Conservation (phyloP, 2,329 filamentous ascomycete species). For the Pseudomassariella vexata region DNA sequence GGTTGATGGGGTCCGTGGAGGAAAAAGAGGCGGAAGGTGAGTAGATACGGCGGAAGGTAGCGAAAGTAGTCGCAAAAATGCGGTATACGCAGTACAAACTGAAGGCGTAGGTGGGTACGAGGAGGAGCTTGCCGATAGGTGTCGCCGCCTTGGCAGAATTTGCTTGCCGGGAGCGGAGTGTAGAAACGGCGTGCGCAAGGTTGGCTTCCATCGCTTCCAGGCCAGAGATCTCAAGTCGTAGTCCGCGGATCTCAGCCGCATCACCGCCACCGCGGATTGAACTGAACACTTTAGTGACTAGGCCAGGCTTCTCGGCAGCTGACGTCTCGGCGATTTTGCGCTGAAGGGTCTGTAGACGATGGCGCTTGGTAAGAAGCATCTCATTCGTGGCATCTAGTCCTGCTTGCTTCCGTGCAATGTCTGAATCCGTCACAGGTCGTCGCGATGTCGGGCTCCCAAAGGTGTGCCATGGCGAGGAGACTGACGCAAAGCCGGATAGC, state of each 20-base stretch:
- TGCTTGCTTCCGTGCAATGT: slow-evolving; percentile 71
- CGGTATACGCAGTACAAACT: slow-evolving; percentile 81
- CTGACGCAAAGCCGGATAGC: slow-evolving; percentile 83
- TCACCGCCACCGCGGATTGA: slow-evolving; percentile 62
- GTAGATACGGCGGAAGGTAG: slow-evolving; percentile 56
- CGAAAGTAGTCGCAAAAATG: slow-evolving; percentile 65
- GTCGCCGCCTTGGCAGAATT: slow-evolving; percentile 65
- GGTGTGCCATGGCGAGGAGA: slow-evolving; percentile 80
- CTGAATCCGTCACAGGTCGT: slow-evolving; percentile 63
- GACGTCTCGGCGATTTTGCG: slow-evolving; percentile 44
- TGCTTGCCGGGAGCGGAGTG: slow-evolving; percentile 57
- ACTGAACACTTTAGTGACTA: slow-evolving; percentile 70
- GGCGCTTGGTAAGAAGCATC: slow-evolving; percentile 70
- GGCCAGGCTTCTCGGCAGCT: slow-evolving; percentile 44
- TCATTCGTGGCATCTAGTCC: slow-evolving; percentile 74
- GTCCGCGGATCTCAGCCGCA: slow-evolving; percentile 49
- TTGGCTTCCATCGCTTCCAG: slow-evolving; percentile 74
- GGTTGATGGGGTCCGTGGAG: slow-evolving; percentile 76
- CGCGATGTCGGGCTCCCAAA: slow-evolving; percentile 58
- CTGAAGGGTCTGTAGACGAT: slow-evolving; percentile 64
- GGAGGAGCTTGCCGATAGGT: slow-evolving; percentile 56
- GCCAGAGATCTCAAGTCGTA: slow-evolving; percentile 73
- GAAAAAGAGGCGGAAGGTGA: slow-evolving; percentile 49
- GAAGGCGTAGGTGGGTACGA: slow-evolving; percentile 62
- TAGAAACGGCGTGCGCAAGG: slow-evolving; percentile 58